Conservation (phyloP, 148 eudicot genomes). For the Vaccinium darrowii region DNA sequence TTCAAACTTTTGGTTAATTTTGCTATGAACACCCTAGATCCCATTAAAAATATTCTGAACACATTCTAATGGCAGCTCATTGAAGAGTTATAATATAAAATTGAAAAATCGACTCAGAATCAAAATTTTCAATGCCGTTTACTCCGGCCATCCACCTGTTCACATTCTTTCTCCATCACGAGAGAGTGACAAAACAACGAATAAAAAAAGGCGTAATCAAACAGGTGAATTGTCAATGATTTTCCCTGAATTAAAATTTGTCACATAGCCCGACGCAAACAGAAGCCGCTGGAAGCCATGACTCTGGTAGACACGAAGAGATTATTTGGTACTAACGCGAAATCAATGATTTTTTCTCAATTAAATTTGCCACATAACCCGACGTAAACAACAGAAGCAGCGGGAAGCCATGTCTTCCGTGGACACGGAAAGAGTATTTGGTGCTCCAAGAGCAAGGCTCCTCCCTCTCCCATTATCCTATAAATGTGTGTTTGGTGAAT, state of each 20-base stretch:
- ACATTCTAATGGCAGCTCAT: no score
- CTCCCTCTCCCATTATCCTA: no score
- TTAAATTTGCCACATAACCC: neutral
- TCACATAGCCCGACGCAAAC: neutral
- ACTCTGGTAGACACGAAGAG: neutral
- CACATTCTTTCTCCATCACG: neutral
- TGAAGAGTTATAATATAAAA: no score
- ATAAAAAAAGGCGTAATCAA: no score
- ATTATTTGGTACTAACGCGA: no score
- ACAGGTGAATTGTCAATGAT: neutral
- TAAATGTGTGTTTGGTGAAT: neutral
- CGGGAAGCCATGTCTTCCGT: neutral
- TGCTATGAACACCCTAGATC: neutral
- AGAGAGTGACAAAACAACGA: neutral
- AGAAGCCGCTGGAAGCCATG: neutral
- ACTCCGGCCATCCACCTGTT: neutral
- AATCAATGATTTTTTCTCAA: neutral
- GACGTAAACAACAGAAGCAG: neutral
- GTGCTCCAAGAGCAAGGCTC: neutral
- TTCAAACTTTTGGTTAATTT: no score
- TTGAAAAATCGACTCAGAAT: no score
- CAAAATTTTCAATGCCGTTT: neutral
- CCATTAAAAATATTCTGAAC: no score
- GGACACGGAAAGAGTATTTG: no score
- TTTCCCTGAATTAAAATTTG: no score